These are phyloP conservation scores for Paralagenidium karlingii DNA, from an alignment of 352 stramenopile species.

Conservation along the genomic window DNA sequence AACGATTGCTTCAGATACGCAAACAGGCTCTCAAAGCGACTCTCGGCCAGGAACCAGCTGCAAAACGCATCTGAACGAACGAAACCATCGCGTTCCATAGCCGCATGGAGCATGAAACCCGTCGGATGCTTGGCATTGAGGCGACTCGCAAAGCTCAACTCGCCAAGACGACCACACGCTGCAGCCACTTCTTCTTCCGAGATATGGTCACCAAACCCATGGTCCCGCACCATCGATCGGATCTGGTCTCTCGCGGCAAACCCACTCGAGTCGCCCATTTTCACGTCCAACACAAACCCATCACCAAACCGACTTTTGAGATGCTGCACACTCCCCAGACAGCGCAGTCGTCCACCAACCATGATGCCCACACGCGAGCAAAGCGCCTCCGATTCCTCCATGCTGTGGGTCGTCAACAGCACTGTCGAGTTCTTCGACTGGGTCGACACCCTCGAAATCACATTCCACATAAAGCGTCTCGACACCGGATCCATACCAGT, in stretches of 20 bases:
- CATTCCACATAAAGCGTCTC: constrained; percentile 89
- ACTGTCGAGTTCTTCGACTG: constrained; percentile 59
- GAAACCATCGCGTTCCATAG: constrained; percentile 14
- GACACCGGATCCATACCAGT: constrained; percentile 92
- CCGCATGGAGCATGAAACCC: constrained; percentile 37
- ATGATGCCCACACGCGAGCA: constrained; percentile 94
- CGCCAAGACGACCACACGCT: too few relatives aligned
- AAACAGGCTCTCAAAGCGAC: constrained; percentile 19
- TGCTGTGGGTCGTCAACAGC: constrained; percentile 91
- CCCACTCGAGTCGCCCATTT: constrained; percentile 15
- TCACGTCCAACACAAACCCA: constrained; percentile 83
- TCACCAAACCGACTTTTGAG: constrained; percentile 93
- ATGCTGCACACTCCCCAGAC: constrained; percentile 85
- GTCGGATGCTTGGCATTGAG: constrained; percentile 38
- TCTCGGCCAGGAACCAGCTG: constrained; percentile 57
- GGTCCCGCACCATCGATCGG: too few relatives aligned
- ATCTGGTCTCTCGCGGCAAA: too few relatives aligned
- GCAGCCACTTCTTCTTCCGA: too few relatives aligned
- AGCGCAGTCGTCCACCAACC: constrained; percentile 52
- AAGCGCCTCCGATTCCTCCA: constrained; percentile 93
- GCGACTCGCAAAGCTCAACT: constrained; percentile 19
- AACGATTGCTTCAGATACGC: constrained; percentile 24
- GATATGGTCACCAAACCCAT: too few relatives aligned
- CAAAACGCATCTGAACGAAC: constrained; percentile 25
- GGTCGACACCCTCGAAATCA: constrained; percentile 70